phyloP scores from a whole-genome alignment of 2,329 filamentous ascomycete species.

The Aureobasidium sp. region DNA sequence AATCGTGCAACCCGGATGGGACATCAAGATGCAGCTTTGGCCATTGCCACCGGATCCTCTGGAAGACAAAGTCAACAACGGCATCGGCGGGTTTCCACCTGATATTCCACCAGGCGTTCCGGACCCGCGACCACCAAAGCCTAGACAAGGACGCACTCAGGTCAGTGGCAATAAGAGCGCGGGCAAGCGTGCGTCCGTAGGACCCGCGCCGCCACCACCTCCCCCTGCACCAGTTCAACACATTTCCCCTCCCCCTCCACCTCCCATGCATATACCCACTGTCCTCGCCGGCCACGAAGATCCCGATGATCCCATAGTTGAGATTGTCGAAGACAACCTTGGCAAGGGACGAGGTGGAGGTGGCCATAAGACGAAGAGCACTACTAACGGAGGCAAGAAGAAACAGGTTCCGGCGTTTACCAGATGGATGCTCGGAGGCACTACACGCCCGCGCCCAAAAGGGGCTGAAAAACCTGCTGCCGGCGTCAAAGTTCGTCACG shows the following conservation, averaged over 20 bases:
- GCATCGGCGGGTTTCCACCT: background rate
- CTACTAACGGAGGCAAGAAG: background rate
- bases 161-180: slow-evolving; percentile 8
- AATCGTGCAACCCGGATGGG: slow-evolving; percentile 39
- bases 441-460: slow-evolving; percentile 1
- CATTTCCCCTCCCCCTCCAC: background rate
- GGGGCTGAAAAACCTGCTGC: slow-evolving; percentile 6
- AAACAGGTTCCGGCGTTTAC: background rate
- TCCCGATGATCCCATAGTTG: background rate
- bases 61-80: background rate
- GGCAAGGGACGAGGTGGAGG: background rate
- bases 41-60: slow-evolving; percentile 30
- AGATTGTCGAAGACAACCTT: background rate
- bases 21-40: slow-evolving; percentile 42
- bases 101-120: background rate
- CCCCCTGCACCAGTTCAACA: background rate
- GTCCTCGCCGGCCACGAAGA: background rate
- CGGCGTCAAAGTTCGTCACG: background rate
- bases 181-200: slow-evolving; percentile 5
- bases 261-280: background rate
- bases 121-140: background rate
- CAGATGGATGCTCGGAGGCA: slow-evolving; percentile 6
- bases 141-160: background rate
- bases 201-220: background rate
- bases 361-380: background rate